Base-by-base conservation (phyloP, 164 flowering plant species). In the Houttuynia cordata region DNA sequence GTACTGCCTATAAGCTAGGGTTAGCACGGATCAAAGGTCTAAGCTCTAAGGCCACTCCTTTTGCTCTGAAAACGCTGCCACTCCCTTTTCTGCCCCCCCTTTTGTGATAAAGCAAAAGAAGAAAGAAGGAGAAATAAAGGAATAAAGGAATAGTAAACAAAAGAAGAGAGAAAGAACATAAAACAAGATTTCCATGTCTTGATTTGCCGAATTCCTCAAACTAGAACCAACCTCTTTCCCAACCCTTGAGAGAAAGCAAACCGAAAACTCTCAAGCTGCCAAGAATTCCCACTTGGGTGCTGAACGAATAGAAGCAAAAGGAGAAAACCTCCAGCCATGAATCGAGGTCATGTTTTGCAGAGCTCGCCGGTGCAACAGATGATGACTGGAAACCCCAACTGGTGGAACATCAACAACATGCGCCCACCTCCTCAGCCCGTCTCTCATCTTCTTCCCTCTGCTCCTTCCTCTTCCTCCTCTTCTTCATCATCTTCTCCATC, bases 361-460 rank as follows among this genome's bases (percentile, higher is more conserved):
- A 71, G 75, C 53, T 73, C 80, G 19, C 83, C 79, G 54, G 84
- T 80, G 74, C 85, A 81, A 60, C 84, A 84, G 69, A 74, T 82
- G 78, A 76, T 80, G 83, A 79, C 82, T 24, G 88, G 86, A 70
- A 86, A 78, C 81, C 85, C 89, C 69, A 82, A 71, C 62, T 82
- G 85, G 91, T 87, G 94, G 90, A 83, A 70, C 70, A 75, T 80
- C 57, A 78, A 74, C 59, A 69, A 60, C 80, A 74, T 69, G 73
- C 57, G 68, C 15, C 70, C 76, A 55, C 79, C 80, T 25, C 64
- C 71, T 58, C 75, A 66, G 24, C 78, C 68, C 65, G 55, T 71
- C 20, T 49, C 71, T 60, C 60, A 72, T 69, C 61, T 65, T 39
- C 60, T 67, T 13, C 68, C 76, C 62, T 60, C 40, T 24, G n/a